Conservation (phyloP, 768 basidiomycete genomes). For the Lanmaoa rubissima region DNA sequence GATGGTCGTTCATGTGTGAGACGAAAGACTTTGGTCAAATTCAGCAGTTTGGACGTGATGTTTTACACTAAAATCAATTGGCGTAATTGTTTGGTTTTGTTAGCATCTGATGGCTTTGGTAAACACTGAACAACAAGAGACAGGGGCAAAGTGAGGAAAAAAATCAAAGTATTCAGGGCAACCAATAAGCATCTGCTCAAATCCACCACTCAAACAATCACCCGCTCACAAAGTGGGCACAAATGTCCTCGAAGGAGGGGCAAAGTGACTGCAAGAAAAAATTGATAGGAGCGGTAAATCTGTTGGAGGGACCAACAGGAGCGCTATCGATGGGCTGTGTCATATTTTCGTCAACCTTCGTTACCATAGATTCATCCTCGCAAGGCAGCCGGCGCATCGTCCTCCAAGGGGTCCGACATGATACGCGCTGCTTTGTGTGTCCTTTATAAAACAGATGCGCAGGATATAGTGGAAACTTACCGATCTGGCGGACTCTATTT, state of each 20-base stretch:
- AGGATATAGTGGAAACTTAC: not conserved
- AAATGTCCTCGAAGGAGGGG: not conserved
- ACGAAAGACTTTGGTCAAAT: not conserved
- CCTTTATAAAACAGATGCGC: not conserved
- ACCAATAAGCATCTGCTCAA: not conserved
- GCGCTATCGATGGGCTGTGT: not conserved
- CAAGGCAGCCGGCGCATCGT: not conserved
- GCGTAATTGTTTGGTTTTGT: constrained; percentile 23
- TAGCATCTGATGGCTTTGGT: constrained; percentile 9
- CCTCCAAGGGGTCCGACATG: not conserved
- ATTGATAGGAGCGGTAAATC: not conserved
- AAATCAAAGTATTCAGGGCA: not conserved
- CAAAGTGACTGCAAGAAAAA: constrained; percentile 3
- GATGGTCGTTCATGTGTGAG: constrained; percentile 14
- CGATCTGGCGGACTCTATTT: not conserved
- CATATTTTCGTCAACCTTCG: not conserved
- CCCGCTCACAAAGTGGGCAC: not conserved
- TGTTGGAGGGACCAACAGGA: not conserved
- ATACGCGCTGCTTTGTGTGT: not conserved
- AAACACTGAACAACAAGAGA: constrained; percentile 13
- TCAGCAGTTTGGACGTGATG: not conserved
- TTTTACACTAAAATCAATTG: not conserved
- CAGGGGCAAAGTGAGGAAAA: too few relatives aligned
- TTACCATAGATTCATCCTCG: not conserved
- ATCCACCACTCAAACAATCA: not conserved